A percentile compares a stretch with the other conserved stretches of the same genome.
phyloP scores from a whole-genome alignment of 2,329 filamentous ascomycete genomes.

The Aspergillus sp. region DNA sequence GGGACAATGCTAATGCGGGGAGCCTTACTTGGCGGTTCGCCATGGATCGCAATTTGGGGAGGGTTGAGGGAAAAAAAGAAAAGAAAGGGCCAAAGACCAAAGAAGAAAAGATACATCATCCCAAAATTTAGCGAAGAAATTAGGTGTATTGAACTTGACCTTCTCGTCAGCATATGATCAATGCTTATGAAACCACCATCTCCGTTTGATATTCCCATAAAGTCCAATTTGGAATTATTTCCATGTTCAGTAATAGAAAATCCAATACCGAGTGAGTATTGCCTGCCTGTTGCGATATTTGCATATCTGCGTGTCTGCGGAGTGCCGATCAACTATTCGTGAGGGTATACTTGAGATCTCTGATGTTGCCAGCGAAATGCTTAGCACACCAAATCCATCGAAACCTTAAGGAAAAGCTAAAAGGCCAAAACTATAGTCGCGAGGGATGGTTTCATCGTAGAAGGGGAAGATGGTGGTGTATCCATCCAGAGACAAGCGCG shows the following conservation, averaged over 20 bases:
- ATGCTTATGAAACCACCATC: too few relatives aligned
- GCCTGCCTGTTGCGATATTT: too few relatives aligned
- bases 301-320: too few relatives aligned
- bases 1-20: not conserved
- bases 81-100: not conserved
- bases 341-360: not conserved
- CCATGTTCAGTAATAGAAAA: too few relatives aligned
- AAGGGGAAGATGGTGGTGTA: not conserved
- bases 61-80: not conserved
- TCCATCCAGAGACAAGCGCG: not conserved
- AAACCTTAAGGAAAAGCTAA: not conserved
- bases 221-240: too few relatives aligned
- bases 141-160: too few relatives aligned
- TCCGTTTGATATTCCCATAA: too few relatives aligned
- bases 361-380: not conserved
- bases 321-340: not conserved
- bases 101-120: not conserved
- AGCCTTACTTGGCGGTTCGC: conserved; percentile 8
- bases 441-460: not conserved
- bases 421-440: too few relatives aligned
- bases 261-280: too few relatives aligned
- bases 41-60: conserved; percentile 10
- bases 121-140: too few relatives aligned
- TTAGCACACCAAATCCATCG: not conserved
- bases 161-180: too few relatives aligned